A percentile compares a stretch with the other conserved stretches of the same genome.
Evolutionary conservation across 129 eudicot species (phyloP).

Genomic region (Lonicera japonica): DNA sequence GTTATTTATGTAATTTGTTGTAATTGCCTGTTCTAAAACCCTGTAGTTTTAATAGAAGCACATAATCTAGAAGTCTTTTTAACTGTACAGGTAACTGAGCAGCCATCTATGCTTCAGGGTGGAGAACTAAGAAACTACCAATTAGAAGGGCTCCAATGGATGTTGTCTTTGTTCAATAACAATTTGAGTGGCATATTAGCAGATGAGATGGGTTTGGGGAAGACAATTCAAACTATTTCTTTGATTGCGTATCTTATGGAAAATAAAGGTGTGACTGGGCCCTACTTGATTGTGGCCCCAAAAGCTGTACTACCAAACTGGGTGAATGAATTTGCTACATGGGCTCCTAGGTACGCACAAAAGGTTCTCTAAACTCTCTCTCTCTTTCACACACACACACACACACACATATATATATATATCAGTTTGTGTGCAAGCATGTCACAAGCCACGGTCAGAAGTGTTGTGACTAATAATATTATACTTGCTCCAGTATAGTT

Average conservation of each 20-base stretch:
- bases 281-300: slow-evolving; percentile 94
- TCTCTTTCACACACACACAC: background rate
- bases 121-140: slow-evolving; percentile 89
- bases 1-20: too few relatives aligned
- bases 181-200: slow-evolving; percentile 93
- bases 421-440: background rate
- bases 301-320: slow-evolving; percentile 93
- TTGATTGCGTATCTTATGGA: slow-evolving; percentile 80
- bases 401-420: background rate
- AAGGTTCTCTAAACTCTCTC: background rate
- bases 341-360: slow-evolving; percentile 84
- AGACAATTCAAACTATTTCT: slow-evolving; percentile 88
- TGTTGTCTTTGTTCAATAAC: slow-evolving; percentile 84
- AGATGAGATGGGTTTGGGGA: slow-evolving; percentile 98
- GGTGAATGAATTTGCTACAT: slow-evolving; percentile 72
- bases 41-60: too few relatives aligned
- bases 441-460: background rate
- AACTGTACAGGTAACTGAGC: slow-evolving; percentile 73
- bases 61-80: background rate
- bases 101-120: slow-evolving; percentile 89
- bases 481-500: slow-evolving; percentile 40
- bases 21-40: too few relatives aligned
- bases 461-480: background rate
- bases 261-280: slow-evolving; percentile 85
- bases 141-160: slow-evolving; percentile 97